phyloP scores from a whole-genome alignment of 495 filamentous ascomycete genomes.

The Articulospora tetracladia region DNA sequence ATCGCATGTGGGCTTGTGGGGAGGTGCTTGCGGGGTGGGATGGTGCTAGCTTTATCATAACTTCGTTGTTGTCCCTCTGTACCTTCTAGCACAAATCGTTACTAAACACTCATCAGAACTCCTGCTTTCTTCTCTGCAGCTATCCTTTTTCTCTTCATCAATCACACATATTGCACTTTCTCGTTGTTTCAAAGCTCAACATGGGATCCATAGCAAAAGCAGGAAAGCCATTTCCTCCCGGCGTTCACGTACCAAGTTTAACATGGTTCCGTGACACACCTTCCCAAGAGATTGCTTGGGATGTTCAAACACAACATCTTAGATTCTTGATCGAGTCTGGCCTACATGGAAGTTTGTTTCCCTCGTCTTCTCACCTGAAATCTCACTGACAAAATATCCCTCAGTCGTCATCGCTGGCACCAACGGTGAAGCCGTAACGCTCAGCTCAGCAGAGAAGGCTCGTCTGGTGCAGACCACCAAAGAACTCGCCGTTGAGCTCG shows the following conservation, averaged over 20 bases:
- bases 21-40: no score
- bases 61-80: no score
- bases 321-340: constrained; percentile 31
- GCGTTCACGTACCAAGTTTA: constrained; percentile 38
- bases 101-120: no score
- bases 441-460: constrained; percentile 26
- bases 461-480: constrained; percentile 24
- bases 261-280: constrained; percentile 33
- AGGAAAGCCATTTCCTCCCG: constrained; percentile 28
- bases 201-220: constrained; percentile 8
- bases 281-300: constrained; percentile 38
- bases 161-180: no score
- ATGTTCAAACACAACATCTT: constrained; percentile 35
- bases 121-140: no score
- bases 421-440: constrained; percentile 32
- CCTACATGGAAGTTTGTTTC: constrained; percentile 26
- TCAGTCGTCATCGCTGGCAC: constrained; percentile 33
- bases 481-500: constrained; percentile 19
- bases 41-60: no score
- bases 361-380: not conserved
- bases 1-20: no score
- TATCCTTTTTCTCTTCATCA: no score
- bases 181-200: no score
- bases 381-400: not conserved
- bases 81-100: no score